Base-by-base conservation (phyloP, 2,329 filamentous ascomycete species). In the Ilyonectria sp. region DNA sequence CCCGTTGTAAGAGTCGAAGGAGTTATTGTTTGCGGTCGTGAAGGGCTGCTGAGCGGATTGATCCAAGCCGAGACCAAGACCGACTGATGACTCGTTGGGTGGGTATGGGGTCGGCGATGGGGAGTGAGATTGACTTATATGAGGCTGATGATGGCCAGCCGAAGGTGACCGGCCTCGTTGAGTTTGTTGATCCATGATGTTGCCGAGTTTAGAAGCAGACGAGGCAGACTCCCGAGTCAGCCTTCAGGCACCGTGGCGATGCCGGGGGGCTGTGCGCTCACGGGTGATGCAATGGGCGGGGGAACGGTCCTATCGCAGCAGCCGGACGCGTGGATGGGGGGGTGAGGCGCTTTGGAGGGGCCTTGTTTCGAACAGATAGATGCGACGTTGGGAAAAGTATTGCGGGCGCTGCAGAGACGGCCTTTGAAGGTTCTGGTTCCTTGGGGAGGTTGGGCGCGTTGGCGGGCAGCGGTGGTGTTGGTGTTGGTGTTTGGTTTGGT, bases 91-190 rank as follows among this genome's bases (percentile, higher is more conserved):
- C 65, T 85, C 81, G 77, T 85, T 84, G 52, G 77, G 70, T 78
- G 85, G 82, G 78, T 86, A 84, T 76, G 86, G 88, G 74, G 84
- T 84, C 80, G 87, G 87, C 78, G 89, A 89, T 75, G 90, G 88
- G 75, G 90, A 91, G 80, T 89, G 90, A 73, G 84, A 87, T 79
- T 90, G 89, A 80, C 87, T 92, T 91, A 92, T 91, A 90, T 90
- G 86, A 83, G 84, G 79, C 78, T 81, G 82, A 76, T 88, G 86
- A 76, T 87, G 86, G 71, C 85, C 85, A 77, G 85, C 84, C 76
- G 90, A 91, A 73, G 86, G 88, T 74, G 90, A 91, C 77, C 89
- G 89, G 78, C 89, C 89, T 79, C 77, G 79, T 71, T 81, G 81
- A 75, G 74, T 75, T 70, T 82, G 80, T 71, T 82, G 81, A 78